A percentile compares a stretch with the other conserved stretches of the same genome.
Conservation (phyloP, 768 basidiomycete species). For the Collybia nuda region DNA sequence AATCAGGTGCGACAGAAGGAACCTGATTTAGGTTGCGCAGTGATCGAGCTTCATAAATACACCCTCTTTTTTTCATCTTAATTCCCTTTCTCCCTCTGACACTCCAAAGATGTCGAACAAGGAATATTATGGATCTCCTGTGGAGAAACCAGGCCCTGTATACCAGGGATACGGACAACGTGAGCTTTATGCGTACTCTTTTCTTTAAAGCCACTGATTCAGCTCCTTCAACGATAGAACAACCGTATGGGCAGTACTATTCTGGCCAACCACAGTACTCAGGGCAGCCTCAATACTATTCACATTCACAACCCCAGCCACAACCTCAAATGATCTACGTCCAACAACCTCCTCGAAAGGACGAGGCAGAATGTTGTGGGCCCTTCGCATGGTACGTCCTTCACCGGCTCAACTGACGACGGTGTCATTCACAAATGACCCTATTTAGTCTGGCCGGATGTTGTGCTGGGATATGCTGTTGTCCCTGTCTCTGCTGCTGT, state of each 20-base stretch:
- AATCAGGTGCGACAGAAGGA: no score
- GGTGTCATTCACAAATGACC: not conserved
- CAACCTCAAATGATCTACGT: conserved; percentile 17
- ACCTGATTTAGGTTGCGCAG: no score
- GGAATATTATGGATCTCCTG: no score
- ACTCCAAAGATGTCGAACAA: no score
- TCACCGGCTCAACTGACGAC: not conserved
- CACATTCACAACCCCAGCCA: conserved; percentile 9
- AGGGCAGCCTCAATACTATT: conserved; percentile 3
- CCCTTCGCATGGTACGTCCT: conserved; percentile 16
- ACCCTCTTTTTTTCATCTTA: no score
- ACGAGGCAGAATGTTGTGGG: conserved; percentile 4
- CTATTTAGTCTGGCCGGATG: conserved; percentile 6
- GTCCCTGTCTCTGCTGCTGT: conserved; percentile 14
- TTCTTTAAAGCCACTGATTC: no score
- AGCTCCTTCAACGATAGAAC: no score
- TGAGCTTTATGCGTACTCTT: no score
- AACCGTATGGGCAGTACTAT: not conserved
- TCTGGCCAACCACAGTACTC: not conserved
- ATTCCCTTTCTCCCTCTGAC: no score
- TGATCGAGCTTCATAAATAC: no score
- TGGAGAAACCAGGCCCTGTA: no score
- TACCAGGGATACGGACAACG: no score
- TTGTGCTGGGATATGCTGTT: conserved; percentile 12
- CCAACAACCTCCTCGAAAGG: conserved; percentile 7